phyloP scores from a whole-genome alignment of 257 asterid genomes.

The Ballota nigra region DNA sequence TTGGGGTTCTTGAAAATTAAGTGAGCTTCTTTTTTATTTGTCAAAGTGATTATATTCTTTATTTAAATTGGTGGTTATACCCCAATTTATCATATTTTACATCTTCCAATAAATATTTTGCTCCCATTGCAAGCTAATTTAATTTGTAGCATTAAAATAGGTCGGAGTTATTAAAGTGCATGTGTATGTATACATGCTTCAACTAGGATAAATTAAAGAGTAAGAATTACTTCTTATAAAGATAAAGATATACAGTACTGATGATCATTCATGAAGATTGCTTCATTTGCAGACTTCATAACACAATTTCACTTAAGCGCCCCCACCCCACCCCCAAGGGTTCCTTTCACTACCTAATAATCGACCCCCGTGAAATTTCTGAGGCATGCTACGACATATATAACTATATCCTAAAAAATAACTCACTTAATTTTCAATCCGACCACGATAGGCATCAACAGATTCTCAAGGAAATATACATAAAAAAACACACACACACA shows the following conservation, averaged over 20 bases:
- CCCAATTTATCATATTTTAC: not conserved
- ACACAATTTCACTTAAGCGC: slow-evolving; percentile 13
- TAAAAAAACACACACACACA: too few relatives aligned
- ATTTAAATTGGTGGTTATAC: not conserved
- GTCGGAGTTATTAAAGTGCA: slow-evolving; percentile 7
- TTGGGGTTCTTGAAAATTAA: not conserved
- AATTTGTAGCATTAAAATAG: slow-evolving; percentile 1
- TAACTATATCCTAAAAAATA: not conserved
- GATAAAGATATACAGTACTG: slow-evolving; percentile 10
- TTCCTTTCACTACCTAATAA: slow-evolving; percentile 38
- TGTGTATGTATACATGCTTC: not conserved
- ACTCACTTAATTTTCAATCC: not conserved
- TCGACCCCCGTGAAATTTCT: slow-evolving; percentile 16
- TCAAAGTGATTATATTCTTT: too few relatives aligned
- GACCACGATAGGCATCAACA: not conserved
- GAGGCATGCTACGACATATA: slow-evolving; percentile 26
- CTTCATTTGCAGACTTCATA: slow-evolving; percentile 43
- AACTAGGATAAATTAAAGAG: slow-evolving; percentile 25
- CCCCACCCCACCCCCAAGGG: slow-evolving; percentile 10
- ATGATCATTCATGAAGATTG: slow-evolving; percentile 32
- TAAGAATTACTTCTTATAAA: slow-evolving; percentile 36
- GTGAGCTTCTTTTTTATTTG: not conserved
- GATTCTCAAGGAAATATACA: too few relatives aligned
- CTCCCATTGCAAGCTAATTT: not conserved
- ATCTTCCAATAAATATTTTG: not conserved